Conservation (phyloP, 306 rosid genomes). For the Fagus crenata region DNA sequence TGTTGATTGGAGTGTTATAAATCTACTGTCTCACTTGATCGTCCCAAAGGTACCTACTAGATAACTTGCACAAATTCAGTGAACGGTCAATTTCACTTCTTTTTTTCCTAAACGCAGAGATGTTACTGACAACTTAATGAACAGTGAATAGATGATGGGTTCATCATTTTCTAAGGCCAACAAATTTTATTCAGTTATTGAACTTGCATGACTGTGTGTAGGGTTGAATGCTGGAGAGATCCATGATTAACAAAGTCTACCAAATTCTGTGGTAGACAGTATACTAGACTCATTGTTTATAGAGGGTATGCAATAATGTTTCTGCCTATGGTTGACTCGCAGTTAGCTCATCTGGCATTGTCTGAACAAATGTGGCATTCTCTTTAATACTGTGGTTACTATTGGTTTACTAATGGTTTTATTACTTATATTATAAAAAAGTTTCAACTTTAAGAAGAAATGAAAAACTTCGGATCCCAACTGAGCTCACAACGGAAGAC, state of each 20-base stretch:
- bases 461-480: too few species aligned
- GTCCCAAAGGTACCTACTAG: not conserved
- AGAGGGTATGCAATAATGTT: not conserved
- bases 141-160: not conserved
- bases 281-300: not conserved
- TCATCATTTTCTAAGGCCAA: not conserved
- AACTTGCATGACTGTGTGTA: not conserved
- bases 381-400: too few species aligned
- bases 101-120: not conserved
- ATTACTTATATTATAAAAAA: too few species aligned
- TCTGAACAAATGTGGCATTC: too few species aligned
- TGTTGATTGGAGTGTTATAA: not conserved
- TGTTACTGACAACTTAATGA: not conserved
- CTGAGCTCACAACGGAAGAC: too few species aligned
- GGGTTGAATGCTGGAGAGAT: not conserved
- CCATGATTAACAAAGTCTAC: not conserved
- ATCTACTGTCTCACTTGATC: not conserved
- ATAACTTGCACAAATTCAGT: not conserved
- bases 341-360: too few species aligned
- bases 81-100: not conserved
- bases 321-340: not conserved
- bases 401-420: too few species aligned
- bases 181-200: not conserved
- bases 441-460: too few species aligned
- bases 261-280: not conserved